Conservation (phyloP, 2,329 filamentous ascomycete species). For the Fusarium metavorans region DNA sequence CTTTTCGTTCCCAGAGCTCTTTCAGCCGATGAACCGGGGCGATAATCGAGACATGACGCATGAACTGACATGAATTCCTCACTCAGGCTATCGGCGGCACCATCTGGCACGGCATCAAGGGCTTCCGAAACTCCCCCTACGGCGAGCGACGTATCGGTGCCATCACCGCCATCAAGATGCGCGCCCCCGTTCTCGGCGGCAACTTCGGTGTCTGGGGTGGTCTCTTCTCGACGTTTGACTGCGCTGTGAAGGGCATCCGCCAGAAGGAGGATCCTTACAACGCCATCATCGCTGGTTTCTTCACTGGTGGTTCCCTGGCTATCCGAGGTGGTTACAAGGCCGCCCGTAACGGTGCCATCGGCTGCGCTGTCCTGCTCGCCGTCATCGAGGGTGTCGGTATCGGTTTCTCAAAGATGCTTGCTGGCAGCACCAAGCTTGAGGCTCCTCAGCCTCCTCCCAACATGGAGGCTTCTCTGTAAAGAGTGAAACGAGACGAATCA, state of each 20-base stretch:
- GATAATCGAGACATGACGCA: constrained; percentile 11
- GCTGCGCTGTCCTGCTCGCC: constrained; percentile 91
- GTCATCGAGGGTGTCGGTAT: constrained; percentile 99
- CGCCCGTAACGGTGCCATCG: constrained; percentile 94
- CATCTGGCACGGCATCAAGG: constrained; percentile 98
- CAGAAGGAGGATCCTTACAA: constrained; percentile 99
- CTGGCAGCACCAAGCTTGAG: constrained; percentile 87
- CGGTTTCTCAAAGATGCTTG: constrained; percentile 94
- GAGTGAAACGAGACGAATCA: constrained; percentile 20
- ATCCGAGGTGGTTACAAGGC: constrained; percentile 93
- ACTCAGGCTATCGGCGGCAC: constrained; percentile 78
- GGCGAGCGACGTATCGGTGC: constrained; percentile 96
- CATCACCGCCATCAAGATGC: constrained; percentile 96
- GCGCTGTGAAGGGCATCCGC: constrained; percentile 90
- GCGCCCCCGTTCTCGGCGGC: constrained; percentile 93
- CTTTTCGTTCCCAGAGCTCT: background rate
- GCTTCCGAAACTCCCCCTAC: constrained; percentile 88
- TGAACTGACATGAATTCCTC: constrained; percentile 32
- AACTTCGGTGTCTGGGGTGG: constrained; percentile 99
- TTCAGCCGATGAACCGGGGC: constrained; percentile 1
- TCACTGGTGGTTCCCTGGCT: constrained; percentile 92
- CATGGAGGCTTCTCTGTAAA: constrained; percentile 45
- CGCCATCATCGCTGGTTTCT: constrained; percentile 96
- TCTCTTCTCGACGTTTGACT: constrained; percentile 95
- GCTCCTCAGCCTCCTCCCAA: constrained; percentile 54